phyloP scores from a whole-genome alignment of 2,329 filamentous ascomycete genomes.

The Fusarium mexicanum region DNA sequence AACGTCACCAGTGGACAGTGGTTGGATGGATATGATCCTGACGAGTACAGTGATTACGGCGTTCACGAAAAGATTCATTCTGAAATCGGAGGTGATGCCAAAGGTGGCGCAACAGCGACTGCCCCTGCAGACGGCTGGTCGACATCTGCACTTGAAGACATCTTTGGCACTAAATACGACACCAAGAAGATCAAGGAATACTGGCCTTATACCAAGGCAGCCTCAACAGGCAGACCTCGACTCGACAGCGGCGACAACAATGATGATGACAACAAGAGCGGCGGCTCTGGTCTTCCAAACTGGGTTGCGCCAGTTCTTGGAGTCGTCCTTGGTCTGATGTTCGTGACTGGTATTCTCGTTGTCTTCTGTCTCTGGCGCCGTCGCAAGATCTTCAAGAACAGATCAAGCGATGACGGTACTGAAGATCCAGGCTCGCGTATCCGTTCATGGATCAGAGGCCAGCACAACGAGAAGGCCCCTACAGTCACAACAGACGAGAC shows the following conservation, averaged over 20 bases:
- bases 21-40: slow-evolving; percentile 75
- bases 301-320: slow-evolving; percentile 72
- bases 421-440: slow-evolving; percentile 61
- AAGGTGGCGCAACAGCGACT: slow-evolving; percentile 76
- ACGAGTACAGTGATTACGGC: slow-evolving; percentile 70
- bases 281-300: slow-evolving; percentile 56
- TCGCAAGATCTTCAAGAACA: slow-evolving; percentile 53
- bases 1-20: slow-evolving; percentile 77
- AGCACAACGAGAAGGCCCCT: slow-evolving; percentile 54
- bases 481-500: slow-evolving; percentile 58
- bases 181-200: slow-evolving; percentile 65
- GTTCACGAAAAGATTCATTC: slow-evolving; percentile 72
- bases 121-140: slow-evolving; percentile 70
- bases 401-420: slow-evolving; percentile 51
- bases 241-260: slow-evolving; percentile 20
- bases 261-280: slow-evolving; percentile 30
- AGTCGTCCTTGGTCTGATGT: slow-evolving; percentile 67
- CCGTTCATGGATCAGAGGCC: slow-evolving; percentile 62
- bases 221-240: slow-evolving; percentile 31
- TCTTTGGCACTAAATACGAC: slow-evolving; percentile 67
- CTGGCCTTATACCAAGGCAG: slow-evolving; percentile 65
- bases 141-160: slow-evolving; percentile 54
- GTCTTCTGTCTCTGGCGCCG: slow-evolving; percentile 63
- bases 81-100: slow-evolving; percentile 73
- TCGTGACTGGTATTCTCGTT: slow-evolving; percentile 62